Percentiles rank a stretch among this genome's conserved stretches.
These are phyloP conservation scores for Ceratobasidium sp. DNA, from an alignment of 1,284 basidiomycete species.

Conservation along the genomic window DNA sequence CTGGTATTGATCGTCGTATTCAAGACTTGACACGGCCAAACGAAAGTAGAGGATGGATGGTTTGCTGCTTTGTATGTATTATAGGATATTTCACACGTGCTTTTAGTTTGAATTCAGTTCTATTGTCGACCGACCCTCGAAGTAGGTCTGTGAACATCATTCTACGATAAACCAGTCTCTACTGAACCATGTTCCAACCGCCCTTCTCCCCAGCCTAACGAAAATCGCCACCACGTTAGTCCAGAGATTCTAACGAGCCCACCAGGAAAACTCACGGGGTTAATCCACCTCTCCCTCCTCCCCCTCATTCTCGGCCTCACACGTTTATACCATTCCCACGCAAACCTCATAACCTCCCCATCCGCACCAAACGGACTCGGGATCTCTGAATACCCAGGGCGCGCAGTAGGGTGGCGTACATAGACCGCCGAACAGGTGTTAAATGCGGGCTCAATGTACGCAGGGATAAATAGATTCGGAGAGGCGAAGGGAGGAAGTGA, in stretches of 20 bases:
- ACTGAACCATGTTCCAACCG: constrained; percentile 43
- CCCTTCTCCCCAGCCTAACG: constrained; percentile 32
- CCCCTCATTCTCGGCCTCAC: constrained; percentile 76
- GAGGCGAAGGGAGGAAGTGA: constrained; percentile 88
- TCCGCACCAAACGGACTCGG: constrained; percentile 95
- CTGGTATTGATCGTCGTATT: constrained; percentile 50
- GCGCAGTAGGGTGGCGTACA: constrained; percentile 94
- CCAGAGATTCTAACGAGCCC: neutral
- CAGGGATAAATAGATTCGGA: constrained; percentile 94
- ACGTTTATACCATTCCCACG: constrained; percentile 94
- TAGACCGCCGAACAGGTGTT: constrained; percentile 93
- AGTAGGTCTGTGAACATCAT: neutral
- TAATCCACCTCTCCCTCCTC: constrained; percentile 62
- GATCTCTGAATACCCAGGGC: constrained; percentile 92
- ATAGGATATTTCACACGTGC: constrained; percentile 12
- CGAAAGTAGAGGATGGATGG: neutral
- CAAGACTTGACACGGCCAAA: constrained; percentile 45
- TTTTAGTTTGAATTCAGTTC: constrained; percentile 4
- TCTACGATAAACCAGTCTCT: constrained; percentile 5
- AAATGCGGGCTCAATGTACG: constrained; percentile 94
- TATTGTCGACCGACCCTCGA: neutral
- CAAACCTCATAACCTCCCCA: constrained; percentile 83
- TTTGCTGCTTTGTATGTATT: constrained; percentile 28
- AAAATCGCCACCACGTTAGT: neutral
- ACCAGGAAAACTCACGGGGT: constrained; percentile 20